Base-by-base conservation (phyloP, 1,284 basidiomycete species). In the Apiotrichum laibachii region DNA sequence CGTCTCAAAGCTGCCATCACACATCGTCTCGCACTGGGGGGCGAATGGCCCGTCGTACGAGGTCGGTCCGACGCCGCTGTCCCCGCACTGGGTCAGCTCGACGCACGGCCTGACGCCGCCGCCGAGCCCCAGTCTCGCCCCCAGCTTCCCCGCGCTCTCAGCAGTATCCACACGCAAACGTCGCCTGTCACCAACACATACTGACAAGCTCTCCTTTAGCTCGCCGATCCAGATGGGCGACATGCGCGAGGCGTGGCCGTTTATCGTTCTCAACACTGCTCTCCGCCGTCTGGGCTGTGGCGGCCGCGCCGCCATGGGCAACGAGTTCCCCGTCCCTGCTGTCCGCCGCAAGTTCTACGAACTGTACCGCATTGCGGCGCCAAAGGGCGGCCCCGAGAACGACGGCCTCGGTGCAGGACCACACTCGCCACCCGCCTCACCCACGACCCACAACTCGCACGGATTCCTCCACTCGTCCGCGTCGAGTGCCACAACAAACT, bases 311-410 rank as follows among this genome's bases (percentile, higher is more conserved):
- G 65, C 70, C 0, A 67, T 77, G 65, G 72, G 72, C n/a, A 68
- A 72, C 59, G 73, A 77, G 42, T 16, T 46, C 5, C 49, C 50
- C 37, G 73, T 73, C 10, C 67, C 72, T 4, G 68, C 73, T 5
- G 64, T 77, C 13, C 67, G 72, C 40, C 68, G 73, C 22, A 77
- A 77, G 57, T 75, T 76, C 50, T 66, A 67, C 53, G 73, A 75
- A 43, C 57, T 71, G 26, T 77, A 77, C 55, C 62, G 66, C 8
- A 62, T 77, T 22, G 70, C 72, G 2, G 31, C 57, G 8, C 72
- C 72, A 1, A 40, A 48, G 37, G 61, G 61, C 26, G 35, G 26
- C 26, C 26, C 56, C 2, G 56, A 53, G 11, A 44, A 40, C 19
- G 46, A 22, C 12, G 37, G 37, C 9, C 21, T 34, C 8, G 31